A percentile compares a stretch with the other conserved stretches of the same genome.
Evolutionary conservation across 1,284 basidiomycete genomes (phyloP).

Genomic region (Ceratobasidium sp.): DNA sequence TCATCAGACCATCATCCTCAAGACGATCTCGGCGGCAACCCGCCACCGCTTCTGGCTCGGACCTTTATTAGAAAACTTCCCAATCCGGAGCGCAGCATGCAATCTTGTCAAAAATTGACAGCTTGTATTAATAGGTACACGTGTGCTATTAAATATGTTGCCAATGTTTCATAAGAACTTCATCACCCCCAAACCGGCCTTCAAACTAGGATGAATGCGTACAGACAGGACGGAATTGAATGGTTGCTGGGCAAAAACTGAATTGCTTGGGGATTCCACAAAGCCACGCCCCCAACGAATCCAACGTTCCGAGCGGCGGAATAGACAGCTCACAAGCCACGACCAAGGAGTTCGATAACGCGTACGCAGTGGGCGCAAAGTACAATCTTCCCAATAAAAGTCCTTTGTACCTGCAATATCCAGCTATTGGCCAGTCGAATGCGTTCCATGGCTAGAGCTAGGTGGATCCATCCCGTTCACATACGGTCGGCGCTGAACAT

Average conservation of each 20-base stretch:
- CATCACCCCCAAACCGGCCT: not conserved
- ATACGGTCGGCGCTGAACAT: not conserved
- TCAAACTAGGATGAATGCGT: not conserved
- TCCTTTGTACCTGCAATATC: not conserved
- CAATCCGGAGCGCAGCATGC: not conserved
- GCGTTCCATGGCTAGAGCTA: not conserved
- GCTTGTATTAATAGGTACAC: not conserved
- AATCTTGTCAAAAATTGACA: not conserved
- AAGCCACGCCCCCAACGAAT: no score
- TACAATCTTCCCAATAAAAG: not conserved
- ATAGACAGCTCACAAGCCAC: not conserved
- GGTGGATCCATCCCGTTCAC: constrained; percentile 16
- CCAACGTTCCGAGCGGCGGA: not conserved
- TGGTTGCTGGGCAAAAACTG: no score
- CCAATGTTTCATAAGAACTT: not conserved
- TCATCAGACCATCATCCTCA: no score
- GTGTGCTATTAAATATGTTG: not conserved
- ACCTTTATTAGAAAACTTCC: not conserved
- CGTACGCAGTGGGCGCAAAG: not conserved
- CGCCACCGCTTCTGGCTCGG: not conserved
- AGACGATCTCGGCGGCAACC: not conserved
- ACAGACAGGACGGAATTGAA: not conserved
- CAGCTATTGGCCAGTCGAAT: not conserved
- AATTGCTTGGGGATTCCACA: no score
- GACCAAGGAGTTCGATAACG: not conserved